A percentile compares a stretch with the other conserved stretches of the same genome.
Evolutionary conservation across 108 stramenopile species (phyloP).

Genomic region (Epipyxis sp.): DNA sequence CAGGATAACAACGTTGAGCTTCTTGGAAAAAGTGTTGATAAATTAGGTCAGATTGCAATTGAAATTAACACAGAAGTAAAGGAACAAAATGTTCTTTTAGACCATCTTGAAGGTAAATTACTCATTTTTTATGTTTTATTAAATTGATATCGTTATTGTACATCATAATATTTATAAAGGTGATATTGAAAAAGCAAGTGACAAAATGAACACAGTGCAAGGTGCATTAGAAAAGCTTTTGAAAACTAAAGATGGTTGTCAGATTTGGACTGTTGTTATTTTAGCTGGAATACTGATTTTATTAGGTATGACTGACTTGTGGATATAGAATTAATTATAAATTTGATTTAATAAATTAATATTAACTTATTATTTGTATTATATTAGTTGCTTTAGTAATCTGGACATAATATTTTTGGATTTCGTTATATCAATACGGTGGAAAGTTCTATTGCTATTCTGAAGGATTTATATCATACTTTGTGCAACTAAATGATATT

Average conservation of each 20-base stretch:
- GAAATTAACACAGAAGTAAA: constrained; percentile 28
- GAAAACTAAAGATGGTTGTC: constrained; percentile 28
- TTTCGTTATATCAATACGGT: too few species aligned
- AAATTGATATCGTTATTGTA: too few species aligned
- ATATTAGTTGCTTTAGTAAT: constrained; percentile 12
- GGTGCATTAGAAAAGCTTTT: constrained; percentile 9
- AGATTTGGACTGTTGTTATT: constrained; percentile 34
- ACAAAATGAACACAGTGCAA: background rate
- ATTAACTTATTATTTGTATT: background rate
- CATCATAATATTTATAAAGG: too few species aligned
- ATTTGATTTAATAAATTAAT: background rate
- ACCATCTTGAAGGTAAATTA: constrained; percentile 2
- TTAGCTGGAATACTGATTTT: constrained; percentile 11
- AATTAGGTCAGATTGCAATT: background rate
- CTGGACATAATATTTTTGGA: constrained; percentile 1
- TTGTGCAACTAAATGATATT: too few species aligned
- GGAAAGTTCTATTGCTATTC: too few species aligned
- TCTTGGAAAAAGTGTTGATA: constrained; percentile 8
- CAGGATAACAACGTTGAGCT: constrained; percentile 3
- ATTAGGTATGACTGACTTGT: background rate
- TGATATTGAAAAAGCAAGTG: constrained; percentile 7
- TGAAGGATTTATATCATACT: too few species aligned
- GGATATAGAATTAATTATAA: background rate
- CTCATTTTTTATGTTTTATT: too few species aligned
- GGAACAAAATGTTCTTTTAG: constrained; percentile 21